Evolutionary conservation across 371 early-diverging fungal species (phyloP).

Genomic region (Mortierella sp.): DNA sequence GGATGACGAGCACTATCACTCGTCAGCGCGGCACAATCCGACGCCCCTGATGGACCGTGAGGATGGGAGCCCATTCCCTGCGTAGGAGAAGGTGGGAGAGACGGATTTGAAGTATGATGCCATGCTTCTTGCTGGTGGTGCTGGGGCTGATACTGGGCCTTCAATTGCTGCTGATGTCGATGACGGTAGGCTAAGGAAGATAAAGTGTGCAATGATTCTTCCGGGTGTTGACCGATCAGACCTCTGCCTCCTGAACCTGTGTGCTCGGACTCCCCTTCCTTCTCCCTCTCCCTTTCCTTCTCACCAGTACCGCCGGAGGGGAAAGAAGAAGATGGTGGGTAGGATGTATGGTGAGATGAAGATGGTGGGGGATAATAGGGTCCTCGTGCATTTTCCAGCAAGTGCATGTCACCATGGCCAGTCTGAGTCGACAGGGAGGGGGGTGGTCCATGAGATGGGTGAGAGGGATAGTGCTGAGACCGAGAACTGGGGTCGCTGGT

Average conservation of each 20-base stretch:
- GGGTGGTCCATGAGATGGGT: too few relatives aligned
- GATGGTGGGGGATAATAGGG: slow-evolving; percentile 1
- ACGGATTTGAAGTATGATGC: too few relatives aligned
- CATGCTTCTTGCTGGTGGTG: neutral
- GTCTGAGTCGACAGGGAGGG: slow-evolving; percentile 1
- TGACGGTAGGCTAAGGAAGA: slow-evolving; percentile 7
- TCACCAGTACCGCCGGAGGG: neutral
- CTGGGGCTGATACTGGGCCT: too few relatives aligned
- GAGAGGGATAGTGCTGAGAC: neutral
- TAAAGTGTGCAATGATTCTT: slow-evolving; percentile 6
- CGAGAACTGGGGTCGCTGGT: neutral
- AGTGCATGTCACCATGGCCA: neutral
- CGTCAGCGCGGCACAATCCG: neutral
- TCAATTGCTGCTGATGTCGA: neutral
- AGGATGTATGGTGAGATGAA: neutral
- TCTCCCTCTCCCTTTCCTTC: neutral
- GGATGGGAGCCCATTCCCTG: neutral
- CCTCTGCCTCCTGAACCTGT: slow-evolving; percentile 1
- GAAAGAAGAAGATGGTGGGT: neutral
- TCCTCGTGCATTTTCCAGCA: neutral
- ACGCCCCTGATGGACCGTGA: neutral
- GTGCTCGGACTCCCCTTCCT: neutral
- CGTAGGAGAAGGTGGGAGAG: neutral
- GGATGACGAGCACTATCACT: neutral
- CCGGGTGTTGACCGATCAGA: neutral